Evolutionary conservation across 192 early-diverging fungal species (phyloP).

Genomic region (Backusella liffmaniae): DNA sequence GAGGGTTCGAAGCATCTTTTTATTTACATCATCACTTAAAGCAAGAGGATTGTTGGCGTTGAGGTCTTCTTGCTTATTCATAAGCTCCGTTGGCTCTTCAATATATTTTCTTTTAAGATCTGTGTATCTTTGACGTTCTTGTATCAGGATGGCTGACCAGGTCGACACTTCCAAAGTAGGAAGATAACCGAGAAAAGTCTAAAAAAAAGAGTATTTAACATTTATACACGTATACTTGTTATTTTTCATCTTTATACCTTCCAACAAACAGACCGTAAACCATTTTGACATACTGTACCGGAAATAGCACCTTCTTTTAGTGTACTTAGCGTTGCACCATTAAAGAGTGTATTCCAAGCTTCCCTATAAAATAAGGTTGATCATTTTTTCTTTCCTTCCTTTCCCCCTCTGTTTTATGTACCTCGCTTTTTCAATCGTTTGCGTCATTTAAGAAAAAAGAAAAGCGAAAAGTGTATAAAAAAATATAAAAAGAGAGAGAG

Average conservation of each 20-base stretch:
- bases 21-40: constrained; percentile 68
- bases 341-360: constrained; percentile 53
- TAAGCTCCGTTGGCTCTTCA: constrained; percentile 52
- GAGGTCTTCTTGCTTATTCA: constrained; percentile 56
- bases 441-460: background rate
- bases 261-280: constrained; percentile 59
- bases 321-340: constrained; percentile 42
- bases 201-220: background rate
- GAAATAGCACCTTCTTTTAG: constrained; percentile 45
- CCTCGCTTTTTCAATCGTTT: constrained; percentile 1
- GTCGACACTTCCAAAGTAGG: constrained; percentile 49
- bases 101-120: constrained; percentile 69
- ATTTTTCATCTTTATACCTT: constrained; percentile 38
- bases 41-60: constrained; percentile 84
- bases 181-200: constrained; percentile 54
- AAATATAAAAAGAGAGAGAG: background rate
- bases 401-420: background rate
- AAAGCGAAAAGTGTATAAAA: background rate
- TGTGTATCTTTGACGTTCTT: constrained; percentile 67
- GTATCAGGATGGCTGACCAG: constrained; percentile 58
- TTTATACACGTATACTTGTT: background rate
- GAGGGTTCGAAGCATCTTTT: background rate
- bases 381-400: background rate
- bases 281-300: constrained; percentile 46
- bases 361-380: constrained; percentile 14